A percentile compares a stretch with the other conserved stretches of the same genome.
Conservation (phyloP, 805 yeast species). For the Saturnispora halmiae region DNA sequence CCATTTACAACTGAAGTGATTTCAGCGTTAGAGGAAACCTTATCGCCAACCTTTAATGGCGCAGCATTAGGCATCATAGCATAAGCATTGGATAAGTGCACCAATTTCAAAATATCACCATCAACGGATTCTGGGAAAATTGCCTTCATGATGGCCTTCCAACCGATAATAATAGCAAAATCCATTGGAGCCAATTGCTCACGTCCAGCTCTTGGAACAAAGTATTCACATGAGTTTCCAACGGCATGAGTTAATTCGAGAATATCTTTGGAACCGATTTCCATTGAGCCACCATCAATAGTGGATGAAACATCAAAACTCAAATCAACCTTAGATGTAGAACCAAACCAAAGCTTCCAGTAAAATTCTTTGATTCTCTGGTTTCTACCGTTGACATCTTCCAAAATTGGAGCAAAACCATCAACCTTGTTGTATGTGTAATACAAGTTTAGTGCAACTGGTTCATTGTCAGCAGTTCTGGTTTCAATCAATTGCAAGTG, state of each 20-base stretch:
- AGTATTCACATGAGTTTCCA: conserved; percentile 95
- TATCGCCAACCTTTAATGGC: conserved; percentile 83
- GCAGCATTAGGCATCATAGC: conserved; percentile 85
- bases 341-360: conserved; percentile 95
- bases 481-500: conserved; percentile 72
- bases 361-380: conserved; percentile 89
- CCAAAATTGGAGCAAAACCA: conserved; percentile 94
- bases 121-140: conserved; percentile 94
- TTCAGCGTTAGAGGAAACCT: conserved; percentile 72
- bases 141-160: conserved; percentile 98
- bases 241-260: conserved; percentile 93
- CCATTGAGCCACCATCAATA: conserved; percentile 60
- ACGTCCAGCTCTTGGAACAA: conserved; percentile 80
- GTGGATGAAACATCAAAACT: conserved; percentile 62
- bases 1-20: conserved; percentile 85
- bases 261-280: conserved; percentile 67
- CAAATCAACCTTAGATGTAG: conserved; percentile 48
- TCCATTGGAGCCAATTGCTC: conserved; percentile 95
- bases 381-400: conserved; percentile 84
- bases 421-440: conserved; percentile 73
- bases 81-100: conserved; percentile 92
- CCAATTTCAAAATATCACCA: conserved; percentile 90
- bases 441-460: conserved; percentile 68
- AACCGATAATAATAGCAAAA: conserved; percentile 95
- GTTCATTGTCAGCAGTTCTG: conserved; percentile 69